phyloP scores from a whole-genome alignment of 345 rosid genomes.

The Trapa bicornis region DNA sequence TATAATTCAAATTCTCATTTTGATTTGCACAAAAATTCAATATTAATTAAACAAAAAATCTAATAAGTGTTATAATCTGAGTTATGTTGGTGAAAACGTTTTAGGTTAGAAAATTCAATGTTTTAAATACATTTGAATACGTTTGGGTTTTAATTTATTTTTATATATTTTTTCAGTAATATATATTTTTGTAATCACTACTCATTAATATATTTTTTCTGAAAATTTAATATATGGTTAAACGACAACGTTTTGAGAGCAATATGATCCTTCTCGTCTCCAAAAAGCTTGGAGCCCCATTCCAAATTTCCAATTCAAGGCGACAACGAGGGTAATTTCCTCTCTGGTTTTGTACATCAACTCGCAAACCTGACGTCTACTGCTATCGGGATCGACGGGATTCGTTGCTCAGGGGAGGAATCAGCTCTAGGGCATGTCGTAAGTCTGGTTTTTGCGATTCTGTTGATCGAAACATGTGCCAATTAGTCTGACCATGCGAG shows the following conservation, averaged over 20 bases:
- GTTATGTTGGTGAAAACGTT: too few relatives aligned
- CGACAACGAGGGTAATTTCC: slow-evolving; percentile 5
- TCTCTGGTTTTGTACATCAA: background rate
- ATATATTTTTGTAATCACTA: too few relatives aligned
- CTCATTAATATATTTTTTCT: too few relatives aligned
- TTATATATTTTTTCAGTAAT: too few relatives aligned
- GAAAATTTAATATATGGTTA: too few relatives aligned
- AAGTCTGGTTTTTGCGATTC: background rate
- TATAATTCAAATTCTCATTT: too few relatives aligned
- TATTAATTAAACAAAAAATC: too few relatives aligned
- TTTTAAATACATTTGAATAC: too few relatives aligned
- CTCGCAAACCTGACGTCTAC: background rate
- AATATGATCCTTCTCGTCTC: background rate
- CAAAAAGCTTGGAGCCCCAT: background rate
- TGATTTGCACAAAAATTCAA: too few relatives aligned
- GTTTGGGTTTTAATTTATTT: too few relatives aligned
- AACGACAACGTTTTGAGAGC: slow-evolving; percentile 3
- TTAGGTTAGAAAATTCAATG: too few relatives aligned
- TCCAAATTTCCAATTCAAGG: background rate
- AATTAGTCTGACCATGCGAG: background rate
- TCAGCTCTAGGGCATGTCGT: background rate
- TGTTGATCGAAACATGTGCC: background rate
- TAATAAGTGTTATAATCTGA: too few relatives aligned
- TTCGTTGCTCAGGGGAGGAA: background rate
- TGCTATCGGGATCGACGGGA: background rate